Percentiles rank a stretch among this genome's conserved stretches.
Conservation (phyloP, 1,139 yeast genomes). For the Zygoascus hellenicus region DNA sequence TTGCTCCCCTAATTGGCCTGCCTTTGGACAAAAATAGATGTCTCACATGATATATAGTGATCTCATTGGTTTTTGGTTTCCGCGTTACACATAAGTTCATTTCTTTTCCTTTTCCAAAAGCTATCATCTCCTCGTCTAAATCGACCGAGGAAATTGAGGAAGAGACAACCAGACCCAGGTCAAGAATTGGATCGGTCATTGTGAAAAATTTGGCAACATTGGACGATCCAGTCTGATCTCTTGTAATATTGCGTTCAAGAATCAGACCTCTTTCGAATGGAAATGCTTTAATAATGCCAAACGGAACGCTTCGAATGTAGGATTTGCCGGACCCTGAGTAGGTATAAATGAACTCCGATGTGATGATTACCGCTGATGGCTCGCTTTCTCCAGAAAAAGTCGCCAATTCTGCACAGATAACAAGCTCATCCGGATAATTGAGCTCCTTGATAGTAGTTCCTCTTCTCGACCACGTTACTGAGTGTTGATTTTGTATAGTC, state of each 20-base stretch:
- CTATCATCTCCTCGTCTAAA: constrained; percentile 47
- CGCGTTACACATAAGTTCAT: constrained; percentile 27
- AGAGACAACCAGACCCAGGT: constrained; percentile 59
- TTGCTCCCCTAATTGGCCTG: constrained; percentile 13
- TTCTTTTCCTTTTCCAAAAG: constrained; percentile 20
- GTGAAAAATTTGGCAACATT: constrained; percentile 47
- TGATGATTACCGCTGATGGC: constrained; percentile 22
- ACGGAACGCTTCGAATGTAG: constrained; percentile 59
- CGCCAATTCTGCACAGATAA: constrained; percentile 48
- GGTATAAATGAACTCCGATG: constrained; percentile 38
- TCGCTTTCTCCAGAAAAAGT: constrained; percentile 29
- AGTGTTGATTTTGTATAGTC: not conserved
- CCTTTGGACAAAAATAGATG: constrained; percentile 16
- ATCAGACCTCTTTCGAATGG: constrained; percentile 62
- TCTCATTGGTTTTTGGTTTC: constrained; percentile 17
- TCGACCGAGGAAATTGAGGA: constrained; percentile 66
- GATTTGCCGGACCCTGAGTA: constrained; percentile 55
- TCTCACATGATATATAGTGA: constrained; percentile 26
- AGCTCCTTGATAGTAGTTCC: constrained; percentile 46
- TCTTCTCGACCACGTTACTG: constrained; percentile 30
- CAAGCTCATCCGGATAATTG: constrained; percentile 42
- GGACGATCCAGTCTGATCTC: constrained; percentile 5
- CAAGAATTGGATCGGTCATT: constrained; percentile 63
- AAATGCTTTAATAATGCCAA: constrained; percentile 49
- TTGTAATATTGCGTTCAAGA: constrained; percentile 43